phyloP scores from a whole-genome alignment of 2,329 filamentous ascomycete genomes.

The Westerdykella sp. region DNA sequence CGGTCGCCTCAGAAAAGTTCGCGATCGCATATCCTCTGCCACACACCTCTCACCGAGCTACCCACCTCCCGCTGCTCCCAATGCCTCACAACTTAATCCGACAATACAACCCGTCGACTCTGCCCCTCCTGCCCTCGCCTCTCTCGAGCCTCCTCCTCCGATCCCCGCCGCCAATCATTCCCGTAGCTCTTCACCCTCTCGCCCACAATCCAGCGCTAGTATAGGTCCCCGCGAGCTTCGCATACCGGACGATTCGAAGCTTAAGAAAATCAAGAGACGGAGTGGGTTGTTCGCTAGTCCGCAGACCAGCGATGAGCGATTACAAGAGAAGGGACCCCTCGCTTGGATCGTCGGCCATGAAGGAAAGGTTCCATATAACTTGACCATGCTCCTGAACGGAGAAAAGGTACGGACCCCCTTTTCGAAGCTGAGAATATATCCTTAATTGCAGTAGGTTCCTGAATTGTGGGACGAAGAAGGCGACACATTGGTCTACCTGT shows the following conservation, averaged over 20 bases:
- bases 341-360: conserved; percentile 57
- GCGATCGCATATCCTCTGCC: conserved; percentile 27
- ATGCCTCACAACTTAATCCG: conserved; percentile 12
- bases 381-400: conserved; percentile 45
- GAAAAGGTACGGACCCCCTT: conserved; percentile 42
- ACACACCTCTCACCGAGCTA: conserved; percentile 28
- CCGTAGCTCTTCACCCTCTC: conserved; percentile 22
- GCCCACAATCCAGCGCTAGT: conserved; percentile 1
- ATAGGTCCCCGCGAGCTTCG: conserved; percentile 12
- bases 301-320: conserved; percentile 19
- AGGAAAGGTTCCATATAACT: conserved; percentile 52
- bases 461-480: conserved; percentile 59
- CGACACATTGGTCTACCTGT: conserved; percentile 59
- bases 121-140: conserved; percentile 12
- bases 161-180: conserved; percentile 11
- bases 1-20: conserved; percentile 25
- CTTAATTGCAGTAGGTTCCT: conserved; percentile 37
- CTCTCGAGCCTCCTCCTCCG: conserved; percentile 19
- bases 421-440: neutral
- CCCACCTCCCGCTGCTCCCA: conserved; percentile 18
- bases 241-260: conserved; percentile 12
- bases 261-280: conserved; percentile 31
- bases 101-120: conserved; percentile 24
- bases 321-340: conserved; percentile 21
- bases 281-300: conserved; percentile 30